These are phyloP conservation scores for Erodium texanum DNA, from an alignment of 441 rosid species.

Conservation along the genomic window DNA sequence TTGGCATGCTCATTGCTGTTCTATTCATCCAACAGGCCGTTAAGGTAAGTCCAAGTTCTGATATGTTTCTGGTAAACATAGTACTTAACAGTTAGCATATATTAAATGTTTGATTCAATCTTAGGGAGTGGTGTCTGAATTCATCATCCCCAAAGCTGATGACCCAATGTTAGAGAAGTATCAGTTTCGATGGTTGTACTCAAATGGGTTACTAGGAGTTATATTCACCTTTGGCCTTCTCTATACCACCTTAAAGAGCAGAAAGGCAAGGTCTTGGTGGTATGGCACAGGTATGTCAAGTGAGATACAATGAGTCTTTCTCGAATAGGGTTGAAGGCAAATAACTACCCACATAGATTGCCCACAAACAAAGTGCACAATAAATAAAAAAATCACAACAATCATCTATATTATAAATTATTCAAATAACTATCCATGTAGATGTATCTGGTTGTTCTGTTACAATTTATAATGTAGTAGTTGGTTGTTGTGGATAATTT, in stretches of 20 bases:
- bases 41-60: slow-evolving; percentile 34
- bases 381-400: too few relatives aligned
- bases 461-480: too few relatives aligned
- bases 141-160: slow-evolving; percentile 43
- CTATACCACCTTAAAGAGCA: slow-evolving; percentile 51
- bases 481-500: too few relatives aligned
- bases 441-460: too few relatives aligned
- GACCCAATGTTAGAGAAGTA: slow-evolving; percentile 38
- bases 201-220: slow-evolving; percentile 66
- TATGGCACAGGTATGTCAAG: slow-evolving; percentile 53
- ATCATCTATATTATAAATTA: too few relatives aligned
- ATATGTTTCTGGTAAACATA: slow-evolving; percentile 3
- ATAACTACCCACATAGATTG: too few relatives aligned
- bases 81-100: not conserved
- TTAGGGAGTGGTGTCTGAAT: slow-evolving; percentile 70
- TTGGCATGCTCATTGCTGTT: slow-evolving; percentile 76
- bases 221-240: slow-evolving; percentile 65
- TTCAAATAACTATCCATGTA: too few relatives aligned
- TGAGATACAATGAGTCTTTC: too few relatives aligned
- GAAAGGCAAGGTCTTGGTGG: slow-evolving; percentile 67
- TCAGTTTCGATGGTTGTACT: slow-evolving; percentile 62
- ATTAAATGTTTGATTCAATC: slow-evolving; percentile 6
- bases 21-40: slow-evolving; percentile 84
- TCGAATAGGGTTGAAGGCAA: too few relatives aligned
- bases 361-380: too few relatives aligned